Conservation (phyloP, 106 monocot genomes). For the Platanthera guangdongensis region DNA sequence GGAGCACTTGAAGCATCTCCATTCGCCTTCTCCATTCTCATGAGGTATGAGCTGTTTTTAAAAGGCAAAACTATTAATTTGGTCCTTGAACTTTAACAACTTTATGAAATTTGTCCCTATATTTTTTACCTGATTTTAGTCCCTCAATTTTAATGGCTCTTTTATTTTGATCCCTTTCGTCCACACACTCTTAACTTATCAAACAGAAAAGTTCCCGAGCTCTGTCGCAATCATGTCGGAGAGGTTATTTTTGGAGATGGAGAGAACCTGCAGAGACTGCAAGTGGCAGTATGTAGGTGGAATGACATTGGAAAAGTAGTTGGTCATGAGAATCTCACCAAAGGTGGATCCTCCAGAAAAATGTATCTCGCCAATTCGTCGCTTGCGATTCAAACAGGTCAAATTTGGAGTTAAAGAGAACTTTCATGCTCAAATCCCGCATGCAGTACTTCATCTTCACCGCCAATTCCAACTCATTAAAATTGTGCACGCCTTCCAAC, state of each 20-base stretch:
- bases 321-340: slow-evolving; percentile 54
- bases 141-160: too few relatives aligned
- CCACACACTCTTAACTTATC: too few relatives aligned
- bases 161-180: too few relatives aligned
- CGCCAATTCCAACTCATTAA: slow-evolving; percentile 16
- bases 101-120: too few relatives aligned
- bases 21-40: too few relatives aligned
- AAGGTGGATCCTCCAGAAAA: slow-evolving; percentile 32
- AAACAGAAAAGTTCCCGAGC: slow-evolving; percentile 47
- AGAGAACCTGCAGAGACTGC: slow-evolving; percentile 44
- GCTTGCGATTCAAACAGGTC: slow-evolving; percentile 4
- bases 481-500: slow-evolving; percentile 10
- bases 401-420: slow-evolving; percentile 10
- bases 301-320: slow-evolving; percentile 54
- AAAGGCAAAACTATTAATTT: too few relatives aligned
- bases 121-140: too few relatives aligned
- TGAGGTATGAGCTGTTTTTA: too few relatives aligned
- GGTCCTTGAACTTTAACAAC: too few relatives aligned
- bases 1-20: too few relatives aligned
- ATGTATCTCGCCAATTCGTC: slow-evolving; percentile 19
- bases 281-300: slow-evolving; percentile 67
- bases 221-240: slow-evolving; percentile 58
- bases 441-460: slow-evolving; percentile 10
- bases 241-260: slow-evolving; percentile 58
- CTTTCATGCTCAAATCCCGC: slow-evolving; percentile 11